Percentiles rank a stretch among this genome's conserved stretches.
Conservation (phyloP, 208 protist genomes). For the Leishmania guyanensis region DNA sequence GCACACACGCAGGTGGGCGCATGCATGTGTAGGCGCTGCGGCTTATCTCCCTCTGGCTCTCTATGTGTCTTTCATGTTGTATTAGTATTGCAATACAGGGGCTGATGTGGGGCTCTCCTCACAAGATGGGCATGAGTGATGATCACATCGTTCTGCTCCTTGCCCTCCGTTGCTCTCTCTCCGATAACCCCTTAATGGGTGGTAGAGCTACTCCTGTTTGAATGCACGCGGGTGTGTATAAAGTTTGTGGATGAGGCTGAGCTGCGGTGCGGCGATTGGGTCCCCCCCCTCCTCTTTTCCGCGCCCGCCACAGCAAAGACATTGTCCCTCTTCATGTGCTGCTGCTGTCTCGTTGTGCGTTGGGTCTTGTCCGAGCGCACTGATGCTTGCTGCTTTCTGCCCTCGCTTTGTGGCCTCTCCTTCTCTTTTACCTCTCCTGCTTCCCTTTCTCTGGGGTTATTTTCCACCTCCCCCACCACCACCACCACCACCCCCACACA, state of each 20-base stretch:
- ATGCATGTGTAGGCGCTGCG: not conserved
- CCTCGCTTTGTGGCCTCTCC: not conserved
- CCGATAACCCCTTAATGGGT: not conserved
- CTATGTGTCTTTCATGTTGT: too few species aligned
- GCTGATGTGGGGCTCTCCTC: not conserved
- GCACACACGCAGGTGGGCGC: not conserved
- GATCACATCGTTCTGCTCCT: not conserved
- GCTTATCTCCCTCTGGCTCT: not conserved
- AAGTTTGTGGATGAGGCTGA: not conserved
- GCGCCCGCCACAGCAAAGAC: too few species aligned
- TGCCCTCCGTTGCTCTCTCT: not conserved
- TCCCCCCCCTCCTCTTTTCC: too few species aligned
- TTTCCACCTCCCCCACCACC: too few species aligned
- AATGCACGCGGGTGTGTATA: not conserved
- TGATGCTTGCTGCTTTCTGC: not conserved
- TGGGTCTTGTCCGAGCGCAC: not conserved
- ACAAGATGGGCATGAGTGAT: not conserved
- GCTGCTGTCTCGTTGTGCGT: not conserved
- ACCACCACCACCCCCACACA: too few species aligned
- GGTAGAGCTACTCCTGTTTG: not conserved
- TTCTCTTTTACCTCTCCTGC: not conserved
- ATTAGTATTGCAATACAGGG: not conserved
- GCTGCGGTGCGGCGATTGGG: not conserved
- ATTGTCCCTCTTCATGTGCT: not conserved
- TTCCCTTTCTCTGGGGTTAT: too few species aligned